These are phyloP conservation scores for Podila epigama DNA, from an alignment of 192 early-diverging fungal genomes.

Conservation along the genomic window DNA sequence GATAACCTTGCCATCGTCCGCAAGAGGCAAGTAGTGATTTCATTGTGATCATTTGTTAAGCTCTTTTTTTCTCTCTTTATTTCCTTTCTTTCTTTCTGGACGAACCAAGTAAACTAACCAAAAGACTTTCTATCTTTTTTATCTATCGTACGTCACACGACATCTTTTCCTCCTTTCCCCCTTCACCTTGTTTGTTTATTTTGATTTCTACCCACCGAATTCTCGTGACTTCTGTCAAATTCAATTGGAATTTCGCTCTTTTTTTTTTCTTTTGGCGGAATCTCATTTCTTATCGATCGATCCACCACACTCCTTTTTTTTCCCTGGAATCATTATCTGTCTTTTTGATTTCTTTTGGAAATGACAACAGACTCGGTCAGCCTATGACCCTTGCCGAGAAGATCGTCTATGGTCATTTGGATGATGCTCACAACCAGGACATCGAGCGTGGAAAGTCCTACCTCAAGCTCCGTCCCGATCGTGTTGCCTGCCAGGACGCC, in stretches of 20 bases:
- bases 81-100: neutral
- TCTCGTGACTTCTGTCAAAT: neutral
- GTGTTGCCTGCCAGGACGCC: conserved; percentile 98
- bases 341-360: neutral
- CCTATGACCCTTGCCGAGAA: conserved; percentile 97
- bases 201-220: neutral
- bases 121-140: neutral
- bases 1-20: conserved; percentile 94
- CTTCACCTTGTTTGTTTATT: too few relatives aligned
- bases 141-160: too few relatives aligned
- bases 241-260: neutral
- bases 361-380: conserved; percentile 72
- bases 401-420: conserved; percentile 98
- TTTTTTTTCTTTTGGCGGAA: neutral
- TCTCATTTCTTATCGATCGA: neutral
- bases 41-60: too few relatives aligned
- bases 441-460: conserved; percentile 93
- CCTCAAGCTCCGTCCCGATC: conserved; percentile 96
- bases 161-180: too few relatives aligned
- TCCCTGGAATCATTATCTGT: too few relatives aligned
- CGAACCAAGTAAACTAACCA: neutral
- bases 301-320: neutral
- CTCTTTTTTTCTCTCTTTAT: neutral
- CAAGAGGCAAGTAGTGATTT: conserved; percentile 72
- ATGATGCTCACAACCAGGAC: conserved; percentile 94